Evolutionary conservation across 371 early-diverging fungal species (phyloP).

Genomic region (Synchytrium microbalum): DNA sequence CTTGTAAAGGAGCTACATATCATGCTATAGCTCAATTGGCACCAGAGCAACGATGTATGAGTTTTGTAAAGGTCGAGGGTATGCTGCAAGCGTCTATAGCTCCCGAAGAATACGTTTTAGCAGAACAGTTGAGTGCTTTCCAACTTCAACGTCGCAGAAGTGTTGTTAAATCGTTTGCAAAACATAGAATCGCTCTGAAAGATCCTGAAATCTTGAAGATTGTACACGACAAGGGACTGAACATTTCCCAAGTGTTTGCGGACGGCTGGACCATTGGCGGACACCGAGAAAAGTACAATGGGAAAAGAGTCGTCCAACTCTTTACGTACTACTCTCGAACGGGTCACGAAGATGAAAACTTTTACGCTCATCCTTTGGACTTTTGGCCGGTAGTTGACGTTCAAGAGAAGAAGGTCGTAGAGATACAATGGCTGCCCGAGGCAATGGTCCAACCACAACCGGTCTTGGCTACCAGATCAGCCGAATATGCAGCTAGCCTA

Average conservation of each 20-base stretch:
- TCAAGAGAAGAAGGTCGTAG: neutral
- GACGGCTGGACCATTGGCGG: neutral
- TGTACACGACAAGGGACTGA: neutral
- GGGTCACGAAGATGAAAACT: neutral
- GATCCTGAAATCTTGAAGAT: neutral
- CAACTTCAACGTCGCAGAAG: neutral
- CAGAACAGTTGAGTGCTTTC: neutral
- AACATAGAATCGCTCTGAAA: neutral
- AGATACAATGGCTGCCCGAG: neutral
- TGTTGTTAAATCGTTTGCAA: neutral
- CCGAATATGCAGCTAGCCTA: slow-evolving; percentile 20
- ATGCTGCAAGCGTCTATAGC: neutral
- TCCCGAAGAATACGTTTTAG: neutral
- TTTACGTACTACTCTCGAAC: neutral
- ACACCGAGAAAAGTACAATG: neutral
- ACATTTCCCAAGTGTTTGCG: neutral
- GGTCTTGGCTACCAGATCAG: neutral
- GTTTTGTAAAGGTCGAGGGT: neutral
- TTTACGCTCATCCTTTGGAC: neutral
- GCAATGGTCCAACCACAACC: neutral
- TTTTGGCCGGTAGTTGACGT: neutral
- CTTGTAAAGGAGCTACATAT: neutral
- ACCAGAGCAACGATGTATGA: neutral
- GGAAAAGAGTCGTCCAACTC: neutral
- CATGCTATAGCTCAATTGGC: neutral